Conservation (phyloP, 805 yeast species). For the Saccharomycopsis sp. region DNA sequence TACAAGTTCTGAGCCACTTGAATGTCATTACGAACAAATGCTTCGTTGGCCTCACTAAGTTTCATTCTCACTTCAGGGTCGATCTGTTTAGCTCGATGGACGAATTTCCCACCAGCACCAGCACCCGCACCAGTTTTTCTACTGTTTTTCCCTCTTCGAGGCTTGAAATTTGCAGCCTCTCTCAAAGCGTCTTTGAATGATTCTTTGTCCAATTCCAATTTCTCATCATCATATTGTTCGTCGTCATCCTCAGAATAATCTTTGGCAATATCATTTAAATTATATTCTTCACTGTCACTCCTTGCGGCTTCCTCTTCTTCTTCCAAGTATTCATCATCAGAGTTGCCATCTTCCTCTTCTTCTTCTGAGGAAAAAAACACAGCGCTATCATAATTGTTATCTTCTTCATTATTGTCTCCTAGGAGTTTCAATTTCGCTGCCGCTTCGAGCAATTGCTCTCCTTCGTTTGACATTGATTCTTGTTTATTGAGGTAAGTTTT, state of each 20-base stretch:
- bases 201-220: constrained; percentile 27
- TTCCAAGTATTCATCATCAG: constrained; percentile 22
- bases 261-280: constrained; percentile 28
- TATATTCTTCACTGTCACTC: constrained; percentile 23
- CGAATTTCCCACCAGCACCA: constrained; percentile 27
- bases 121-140: constrained; percentile 8
- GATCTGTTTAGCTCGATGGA: constrained; percentile 34
- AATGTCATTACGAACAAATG: constrained; percentile 60
- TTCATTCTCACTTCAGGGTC: constrained; percentile 68
- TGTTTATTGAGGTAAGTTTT: neutral
- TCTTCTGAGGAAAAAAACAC: constrained; percentile 34
- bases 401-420: constrained; percentile 25
- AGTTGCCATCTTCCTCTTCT: constrained; percentile 22
- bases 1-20: constrained; percentile 53
- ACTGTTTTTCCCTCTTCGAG: constrained; percentile 26
- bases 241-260: constrained; percentile 26
- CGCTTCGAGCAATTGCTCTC: neutral
- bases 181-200: constrained; percentile 55
- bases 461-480: neutral
- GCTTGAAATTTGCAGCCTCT: constrained; percentile 55
- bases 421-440: neutral
- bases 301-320: constrained; percentile 28
- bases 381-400: constrained; percentile 24
- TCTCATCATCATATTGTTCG: constrained; percentile 30
- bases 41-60: constrained; percentile 71